Conservation (phyloP, 1,284 basidiomycete genomes). For the Sporisorium iseilematis-ciliati region DNA sequence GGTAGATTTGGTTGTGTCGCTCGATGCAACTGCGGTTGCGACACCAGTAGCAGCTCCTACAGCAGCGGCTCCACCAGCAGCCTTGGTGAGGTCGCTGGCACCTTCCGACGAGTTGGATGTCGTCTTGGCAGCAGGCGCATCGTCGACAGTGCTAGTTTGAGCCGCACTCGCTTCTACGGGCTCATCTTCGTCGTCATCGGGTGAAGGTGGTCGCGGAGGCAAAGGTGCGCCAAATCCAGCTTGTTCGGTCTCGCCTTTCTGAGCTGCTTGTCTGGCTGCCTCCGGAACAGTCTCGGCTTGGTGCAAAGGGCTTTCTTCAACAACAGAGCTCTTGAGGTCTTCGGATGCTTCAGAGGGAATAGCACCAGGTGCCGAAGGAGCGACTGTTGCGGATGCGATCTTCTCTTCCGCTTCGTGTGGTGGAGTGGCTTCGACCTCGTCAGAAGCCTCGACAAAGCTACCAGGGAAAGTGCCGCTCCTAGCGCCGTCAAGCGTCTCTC, state of each 20-base stretch:
- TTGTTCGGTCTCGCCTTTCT: constrained; percentile 40
- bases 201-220: constrained; percentile 41
- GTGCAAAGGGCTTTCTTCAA: constrained; percentile 34
- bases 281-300: constrained; percentile 53
- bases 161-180: neutral
- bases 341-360: constrained; percentile 25
- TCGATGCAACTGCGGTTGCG: constrained; percentile 7
- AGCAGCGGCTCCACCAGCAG: constrained; percentile 12
- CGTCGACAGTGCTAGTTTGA: neutral
- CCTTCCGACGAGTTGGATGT: neutral
- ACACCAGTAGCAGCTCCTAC: constrained; percentile 10
- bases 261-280: constrained; percentile 41
- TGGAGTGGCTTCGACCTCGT: constrained; percentile 53
- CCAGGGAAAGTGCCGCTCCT: constrained; percentile 68
- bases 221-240: constrained; percentile 45
- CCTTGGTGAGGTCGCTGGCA: neutral
- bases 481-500: constrained; percentile 60
- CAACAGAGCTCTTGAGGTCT: constrained; percentile 23
- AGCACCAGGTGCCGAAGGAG: constrained; percentile 32
- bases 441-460: constrained; percentile 59
- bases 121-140: neutral
- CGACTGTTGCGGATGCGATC: constrained; percentile 21
- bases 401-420: constrained; percentile 31
- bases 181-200: constrained; percentile 24
- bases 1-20: neutral